Conservation (phyloP, 2,329 filamentous ascomycete genomes). For the Penicillium sp. region DNA sequence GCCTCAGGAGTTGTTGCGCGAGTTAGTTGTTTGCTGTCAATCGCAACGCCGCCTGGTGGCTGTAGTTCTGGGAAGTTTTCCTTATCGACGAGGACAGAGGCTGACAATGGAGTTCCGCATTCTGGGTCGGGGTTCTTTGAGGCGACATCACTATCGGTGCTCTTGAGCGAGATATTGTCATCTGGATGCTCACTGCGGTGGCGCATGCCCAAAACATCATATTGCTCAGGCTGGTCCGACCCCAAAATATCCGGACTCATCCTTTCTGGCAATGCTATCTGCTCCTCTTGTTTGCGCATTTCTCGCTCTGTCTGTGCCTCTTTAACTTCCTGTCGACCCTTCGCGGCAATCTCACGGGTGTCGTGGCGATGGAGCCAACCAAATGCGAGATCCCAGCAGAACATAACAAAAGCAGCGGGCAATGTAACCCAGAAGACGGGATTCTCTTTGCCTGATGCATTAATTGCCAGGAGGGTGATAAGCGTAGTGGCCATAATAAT, state of each 20-base stretch:
- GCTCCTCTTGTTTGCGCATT: conserved; percentile 29
- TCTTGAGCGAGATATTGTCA: not conserved
- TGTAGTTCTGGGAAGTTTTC: conserved; percentile 10
- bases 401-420: conserved; percentile 66
- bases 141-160: not conserved
- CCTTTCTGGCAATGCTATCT: not conserved
- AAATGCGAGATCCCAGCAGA: conserved; percentile 63
- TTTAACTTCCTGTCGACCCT: conserved; percentile 53
- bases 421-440: conserved; percentile 68
- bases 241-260: not conserved
- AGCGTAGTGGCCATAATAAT: conserved; percentile 66
- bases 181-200: not conserved
- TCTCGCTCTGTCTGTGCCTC: conserved; percentile 41
- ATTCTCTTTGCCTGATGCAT: conserved; percentile 56
- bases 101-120: not conserved
- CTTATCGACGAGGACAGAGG: conserved; percentile 7
- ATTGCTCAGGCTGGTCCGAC: not conserved
- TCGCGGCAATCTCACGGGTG: conserved; percentile 60
- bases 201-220: not conserved
- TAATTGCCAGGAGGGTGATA: conserved; percentile 63
- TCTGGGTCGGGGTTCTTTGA: not conserved
- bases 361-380: conserved; percentile 64
- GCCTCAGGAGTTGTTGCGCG: conserved; percentile 1
- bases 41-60: not conserved
- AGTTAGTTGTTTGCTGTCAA: not conserved